These are phyloP conservation scores for Salvia splendens DNA, from an alignment of 257 asterid genomes.

Conservation along the genomic window DNA sequence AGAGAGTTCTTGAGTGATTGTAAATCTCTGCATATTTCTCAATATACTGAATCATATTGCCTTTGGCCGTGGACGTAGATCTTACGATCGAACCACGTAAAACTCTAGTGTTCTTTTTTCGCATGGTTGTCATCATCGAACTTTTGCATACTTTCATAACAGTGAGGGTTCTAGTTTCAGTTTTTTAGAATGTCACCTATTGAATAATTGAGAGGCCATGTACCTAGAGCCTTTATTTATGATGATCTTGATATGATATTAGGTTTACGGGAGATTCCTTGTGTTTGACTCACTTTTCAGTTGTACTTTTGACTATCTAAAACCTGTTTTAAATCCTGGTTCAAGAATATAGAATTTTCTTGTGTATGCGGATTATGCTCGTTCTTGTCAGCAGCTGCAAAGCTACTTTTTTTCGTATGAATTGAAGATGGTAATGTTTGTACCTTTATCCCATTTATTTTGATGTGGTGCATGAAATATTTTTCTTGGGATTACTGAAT, in stretches of 20 bases:
- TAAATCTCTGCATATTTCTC: too few relatives aligned
- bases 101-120: too few relatives aligned
- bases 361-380: background rate
- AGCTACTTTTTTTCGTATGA: background rate
- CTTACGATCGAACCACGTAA: too few relatives aligned
- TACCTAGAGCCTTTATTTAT: background rate
- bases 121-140: too few relatives aligned
- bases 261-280: background rate
- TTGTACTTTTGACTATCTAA: background rate
- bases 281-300: background rate
- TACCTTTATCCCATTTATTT: background rate
- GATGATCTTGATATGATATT: background rate
- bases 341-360: background rate
- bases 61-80: too few relatives aligned
- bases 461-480: background rate
- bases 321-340: background rate
- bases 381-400: background rate
- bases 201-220: too few relatives aligned
- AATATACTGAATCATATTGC: too few relatives aligned
- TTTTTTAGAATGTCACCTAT: too few relatives aligned
- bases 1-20: too few relatives aligned
- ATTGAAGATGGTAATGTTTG: constrained; percentile 8
- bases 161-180: background rate
- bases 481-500: background rate
- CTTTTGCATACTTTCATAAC: too few relatives aligned